phyloP scores from a whole-genome alignment of 768 basidiomycete genomes.

The Flagelloscypha sp. region DNA sequence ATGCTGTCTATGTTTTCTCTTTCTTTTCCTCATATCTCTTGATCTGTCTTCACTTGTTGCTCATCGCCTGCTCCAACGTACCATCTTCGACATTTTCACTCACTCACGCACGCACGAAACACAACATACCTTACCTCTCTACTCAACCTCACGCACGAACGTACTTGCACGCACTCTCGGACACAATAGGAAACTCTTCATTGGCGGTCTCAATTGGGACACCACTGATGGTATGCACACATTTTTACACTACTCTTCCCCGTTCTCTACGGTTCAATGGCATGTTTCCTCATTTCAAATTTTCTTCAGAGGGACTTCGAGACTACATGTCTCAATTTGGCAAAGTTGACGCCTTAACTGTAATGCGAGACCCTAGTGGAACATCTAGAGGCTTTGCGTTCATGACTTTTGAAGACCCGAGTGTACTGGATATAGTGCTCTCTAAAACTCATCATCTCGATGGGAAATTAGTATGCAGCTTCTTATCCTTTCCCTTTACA shows the following conservation, averaged over 20 bases:
- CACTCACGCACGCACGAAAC: constrained; percentile 4
- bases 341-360: constrained; percentile 74
- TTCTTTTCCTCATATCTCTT: constrained; percentile 10
- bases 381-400: constrained; percentile 82
- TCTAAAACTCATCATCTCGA: constrained; percentile 62
- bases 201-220: constrained; percentile 87
- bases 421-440: constrained; percentile 57
- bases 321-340: constrained; percentile 78
- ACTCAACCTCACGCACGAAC: constrained; percentile 21
- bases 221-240: constrained; percentile 73
- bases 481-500: constrained; percentile 1
- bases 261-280: constrained; percentile 16
- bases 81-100: constrained; percentile 1
- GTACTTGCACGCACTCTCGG: too few species aligned
- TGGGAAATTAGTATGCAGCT: constrained; percentile 56
- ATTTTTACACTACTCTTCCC: constrained; percentile 20
- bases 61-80: constrained; percentile 14
- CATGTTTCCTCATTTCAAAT: constrained; percentile 13
- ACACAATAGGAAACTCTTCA: constrained; percentile 75
- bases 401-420: constrained; percentile 67
- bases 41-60: constrained; percentile 14
- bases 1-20: constrained; percentile 1
- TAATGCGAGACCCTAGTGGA: constrained; percentile 74
- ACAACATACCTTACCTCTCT: constrained; percentile 25
- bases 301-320: constrained; percentile 45